Base-by-base conservation (phyloP, 768 basidiomycete genomes). In the Boletus reticuloceps region DNA sequence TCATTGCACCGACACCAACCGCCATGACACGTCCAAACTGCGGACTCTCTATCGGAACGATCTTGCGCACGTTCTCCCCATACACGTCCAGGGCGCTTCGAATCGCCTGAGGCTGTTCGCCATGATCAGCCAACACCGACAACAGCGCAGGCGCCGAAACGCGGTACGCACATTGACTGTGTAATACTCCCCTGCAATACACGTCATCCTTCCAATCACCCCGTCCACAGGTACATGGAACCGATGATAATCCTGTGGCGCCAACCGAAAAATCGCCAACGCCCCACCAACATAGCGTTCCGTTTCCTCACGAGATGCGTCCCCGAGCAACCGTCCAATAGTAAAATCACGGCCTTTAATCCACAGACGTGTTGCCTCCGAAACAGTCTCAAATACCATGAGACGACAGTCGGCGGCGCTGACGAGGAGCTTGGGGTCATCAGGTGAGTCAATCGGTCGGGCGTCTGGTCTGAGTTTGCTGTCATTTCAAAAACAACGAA, bases 341-440 rank as follows among this genome's bases (percentile, higher is more conserved):
- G 85, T 87, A 67, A 99, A 98, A 62, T 97, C 94, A 41, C 94
- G 85, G 4, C 96, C 96, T 66, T 98, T 98, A 74, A 98, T 96
- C 96, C 96, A 99, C 0, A 99, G 74, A 22, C 79, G 77, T 3
- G 94, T 97, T 1, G 96, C 96, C 53, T 92, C 90, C 46, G 73
- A 75, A 9, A 97, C 86, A 1, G 84, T 88, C 69, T 91, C 86
- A 70, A 98, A 99, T 1, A 88, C 84, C 88, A 98, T 94, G 56
- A 97, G 80, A n/a, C 96, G 88, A 67, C 91, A 98, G 75, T 99
- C 96, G 2, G 95, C 97, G n/a, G 84, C 85, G 54, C 87, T 89
- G 53, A 98, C 91, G 13, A 96, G 77, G 9, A 87, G 84, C 46
- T 77, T 81, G 0, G 91, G 86, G 67, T 99, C 84, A 1, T 88